phyloP scores from a whole-genome alignment of 1,284 basidiomycete genomes.

The Apiotrichum sp. region DNA sequence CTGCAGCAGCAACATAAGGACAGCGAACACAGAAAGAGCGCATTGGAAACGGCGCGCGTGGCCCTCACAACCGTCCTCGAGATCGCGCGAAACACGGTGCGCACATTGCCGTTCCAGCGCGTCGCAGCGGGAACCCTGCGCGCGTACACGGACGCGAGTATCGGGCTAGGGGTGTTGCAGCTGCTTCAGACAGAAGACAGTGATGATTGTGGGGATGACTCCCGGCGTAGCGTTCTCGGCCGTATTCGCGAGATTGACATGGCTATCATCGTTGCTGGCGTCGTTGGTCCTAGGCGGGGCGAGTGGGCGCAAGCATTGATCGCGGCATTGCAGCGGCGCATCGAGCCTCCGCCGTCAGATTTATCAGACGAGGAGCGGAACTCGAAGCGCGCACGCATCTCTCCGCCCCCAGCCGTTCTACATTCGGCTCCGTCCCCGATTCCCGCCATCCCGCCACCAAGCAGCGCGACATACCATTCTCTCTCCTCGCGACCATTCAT shows the following conservation, averaged over 20 bases:
- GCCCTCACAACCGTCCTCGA: constrained; percentile 31
- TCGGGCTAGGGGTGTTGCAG: constrained; percentile 28
- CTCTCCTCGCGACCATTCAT: constrained; percentile 60
- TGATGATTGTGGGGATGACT: not conserved
- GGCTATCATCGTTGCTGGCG: constrained; percentile 77
- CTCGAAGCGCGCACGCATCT: too few species aligned
- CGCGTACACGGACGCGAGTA: constrained; percentile 48
- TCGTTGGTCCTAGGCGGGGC: constrained; percentile 58
- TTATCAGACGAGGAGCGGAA: too few species aligned
- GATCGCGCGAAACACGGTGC: constrained; percentile 47
- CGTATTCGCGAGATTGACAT: constrained; percentile 55
- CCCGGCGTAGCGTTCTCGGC: not conserved
- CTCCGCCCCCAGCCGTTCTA: not conserved
- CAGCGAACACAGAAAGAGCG: too few species aligned
- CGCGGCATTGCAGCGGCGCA: constrained; percentile 1
- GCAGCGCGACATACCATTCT: constrained; percentile 53
- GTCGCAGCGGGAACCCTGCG: constrained; percentile 46
- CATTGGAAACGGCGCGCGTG: constrained; percentile 7
- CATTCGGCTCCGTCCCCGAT: constrained; percentile 35
- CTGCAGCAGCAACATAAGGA: too few species aligned
- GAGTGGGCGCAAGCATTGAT: constrained; percentile 62
- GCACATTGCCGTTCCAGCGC: constrained; percentile 42
- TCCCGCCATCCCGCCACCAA: constrained; percentile 52
- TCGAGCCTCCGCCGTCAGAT: too few species aligned
- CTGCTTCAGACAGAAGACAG: constrained; percentile 4